A percentile compares a stretch with the other conserved stretches of the same genome.
These are phyloP conservation scores for Wallemia hederae DNA, from an alignment of 1,284 basidiomycete species.

Conservation along the genomic window DNA sequence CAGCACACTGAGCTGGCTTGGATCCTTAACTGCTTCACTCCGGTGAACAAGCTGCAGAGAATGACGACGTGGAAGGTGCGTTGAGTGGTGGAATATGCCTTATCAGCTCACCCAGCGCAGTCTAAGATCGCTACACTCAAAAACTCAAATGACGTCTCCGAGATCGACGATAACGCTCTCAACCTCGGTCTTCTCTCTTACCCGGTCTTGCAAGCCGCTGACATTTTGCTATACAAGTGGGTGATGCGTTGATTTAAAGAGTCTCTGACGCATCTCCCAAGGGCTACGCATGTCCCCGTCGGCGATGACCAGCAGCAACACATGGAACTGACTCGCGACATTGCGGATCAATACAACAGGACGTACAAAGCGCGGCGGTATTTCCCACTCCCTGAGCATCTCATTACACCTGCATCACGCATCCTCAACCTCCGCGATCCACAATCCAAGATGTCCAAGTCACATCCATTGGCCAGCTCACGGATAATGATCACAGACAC, in stretches of 20 bases:
- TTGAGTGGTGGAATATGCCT: background rate
- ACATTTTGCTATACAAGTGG: slow-evolving; percentile 59
- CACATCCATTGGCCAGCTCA: slow-evolving; percentile 43
- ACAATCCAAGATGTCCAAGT: slow-evolving; percentile 80
- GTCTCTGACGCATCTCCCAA: slow-evolving; percentile 12
- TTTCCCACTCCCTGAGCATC: slow-evolving; percentile 42
- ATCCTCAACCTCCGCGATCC: slow-evolving; percentile 57
- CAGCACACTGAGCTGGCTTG: slow-evolving; percentile 72
- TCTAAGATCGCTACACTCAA: slow-evolving; percentile 41
- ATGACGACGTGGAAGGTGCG: slow-evolving; percentile 90
- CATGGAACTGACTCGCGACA: slow-evolving; percentile 54
- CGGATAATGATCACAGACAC: slow-evolving; percentile 64
- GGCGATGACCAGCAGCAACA: slow-evolving; percentile 90
- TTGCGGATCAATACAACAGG: slow-evolving; percentile 57
- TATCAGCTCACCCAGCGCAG: slow-evolving; percentile 16
- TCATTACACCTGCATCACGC: slow-evolving; percentile 19
- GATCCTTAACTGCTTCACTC: slow-evolving; percentile 59
- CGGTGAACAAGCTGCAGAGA: slow-evolving; percentile 47
- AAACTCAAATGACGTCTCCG: slow-evolving; percentile 39
- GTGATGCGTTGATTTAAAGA: slow-evolving; percentile 7
- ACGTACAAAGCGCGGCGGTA: slow-evolving; percentile 16
- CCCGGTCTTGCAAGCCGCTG: slow-evolving; percentile 76
- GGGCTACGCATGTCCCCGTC: slow-evolving; percentile 73
- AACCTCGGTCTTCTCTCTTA: slow-evolving; percentile 69
- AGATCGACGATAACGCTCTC: slow-evolving; percentile 50